Evolutionary conservation across 148 eudicot species (phyloP).

Genomic region (Fallopia convolvulus): DNA sequence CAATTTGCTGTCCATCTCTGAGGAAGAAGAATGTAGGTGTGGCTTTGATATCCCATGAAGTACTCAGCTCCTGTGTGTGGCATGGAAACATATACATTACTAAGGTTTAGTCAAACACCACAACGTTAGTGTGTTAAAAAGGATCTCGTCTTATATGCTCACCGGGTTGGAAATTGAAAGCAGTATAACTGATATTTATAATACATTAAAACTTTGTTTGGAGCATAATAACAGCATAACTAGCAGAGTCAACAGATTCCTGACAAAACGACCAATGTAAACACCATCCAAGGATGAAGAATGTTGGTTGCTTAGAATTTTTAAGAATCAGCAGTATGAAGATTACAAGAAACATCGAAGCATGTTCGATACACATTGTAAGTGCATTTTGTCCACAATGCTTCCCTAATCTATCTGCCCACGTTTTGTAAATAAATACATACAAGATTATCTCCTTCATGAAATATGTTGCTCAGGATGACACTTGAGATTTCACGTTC

Average conservation of each 20-base stretch:
- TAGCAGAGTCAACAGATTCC: not conserved
- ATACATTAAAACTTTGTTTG: not conserved
- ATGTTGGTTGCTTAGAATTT: not conserved
- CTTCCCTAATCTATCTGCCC: not conserved
- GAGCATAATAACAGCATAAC: not conserved
- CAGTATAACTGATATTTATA: not conserved
- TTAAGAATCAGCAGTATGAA: not conserved
- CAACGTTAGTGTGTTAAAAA: not conserved
- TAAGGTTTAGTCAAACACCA: not conserved
- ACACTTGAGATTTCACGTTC: not conserved
- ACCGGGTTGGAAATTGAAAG: not conserved
- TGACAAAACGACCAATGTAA: not conserved
- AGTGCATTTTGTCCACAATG: not conserved
- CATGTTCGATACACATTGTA: not conserved
- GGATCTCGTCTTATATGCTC: not conserved
- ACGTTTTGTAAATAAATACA: not conserved
- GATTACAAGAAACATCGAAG: too few species aligned
- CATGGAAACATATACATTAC: constrained; percentile 5
- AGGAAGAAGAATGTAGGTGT: constrained; percentile 99
- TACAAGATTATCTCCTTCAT: not conserved
- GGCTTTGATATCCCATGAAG: constrained; percentile 90
- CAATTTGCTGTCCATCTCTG: constrained; percentile 75
- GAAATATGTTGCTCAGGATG: not conserved
- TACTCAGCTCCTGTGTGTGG: constrained; percentile 91
- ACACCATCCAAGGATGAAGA: not conserved